These are phyloP conservation scores for Immersiporthe knoxdaviesiana DNA, from an alignment of 2,329 filamentous ascomycete species.

Conservation along the genomic window DNA sequence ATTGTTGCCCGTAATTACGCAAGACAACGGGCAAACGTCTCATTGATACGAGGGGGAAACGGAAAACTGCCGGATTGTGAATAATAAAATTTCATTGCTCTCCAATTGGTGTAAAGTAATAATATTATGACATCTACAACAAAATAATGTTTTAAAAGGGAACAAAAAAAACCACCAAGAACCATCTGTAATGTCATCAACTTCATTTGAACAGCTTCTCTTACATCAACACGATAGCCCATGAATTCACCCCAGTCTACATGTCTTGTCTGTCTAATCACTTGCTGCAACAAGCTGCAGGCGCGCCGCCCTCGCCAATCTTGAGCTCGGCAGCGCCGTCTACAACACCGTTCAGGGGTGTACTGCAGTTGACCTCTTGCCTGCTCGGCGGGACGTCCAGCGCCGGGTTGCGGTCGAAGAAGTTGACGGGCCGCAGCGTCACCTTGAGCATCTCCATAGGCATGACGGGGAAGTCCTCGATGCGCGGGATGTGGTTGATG, in stretches of 20 bases:
- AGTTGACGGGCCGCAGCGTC: conserved; percentile 54
- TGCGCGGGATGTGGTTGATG: conserved; percentile 63
- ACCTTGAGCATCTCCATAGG: conserved; percentile 60
- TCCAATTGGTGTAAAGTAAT: neutral
- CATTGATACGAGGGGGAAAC: neutral
- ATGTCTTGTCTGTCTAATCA: neutral
- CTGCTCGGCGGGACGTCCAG: conserved; percentile 52
- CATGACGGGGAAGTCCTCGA: conserved; percentile 72
- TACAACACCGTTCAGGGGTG: conserved; percentile 33
- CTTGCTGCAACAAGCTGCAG: conserved; percentile 8
- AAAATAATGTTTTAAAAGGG: neutral
- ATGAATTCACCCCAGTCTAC: neutral
- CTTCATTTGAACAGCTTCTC: neutral
- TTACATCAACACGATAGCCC: neutral
- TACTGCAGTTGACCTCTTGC: conserved; percentile 47
- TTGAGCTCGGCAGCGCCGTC: conserved; percentile 23
- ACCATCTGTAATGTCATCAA: neutral
- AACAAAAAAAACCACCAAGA: no score
- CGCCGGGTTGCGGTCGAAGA: conserved; percentile 56
- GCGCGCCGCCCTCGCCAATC: conserved; percentile 26
- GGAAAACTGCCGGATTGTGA: neutral
- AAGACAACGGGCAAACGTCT: neutral
- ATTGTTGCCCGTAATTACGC: conserved; percentile 1
- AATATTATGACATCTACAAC: neutral
- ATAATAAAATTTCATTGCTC: neutral